Conservation (phyloP, 305 asterid genomes). For the Solanum hybrid region DNA sequence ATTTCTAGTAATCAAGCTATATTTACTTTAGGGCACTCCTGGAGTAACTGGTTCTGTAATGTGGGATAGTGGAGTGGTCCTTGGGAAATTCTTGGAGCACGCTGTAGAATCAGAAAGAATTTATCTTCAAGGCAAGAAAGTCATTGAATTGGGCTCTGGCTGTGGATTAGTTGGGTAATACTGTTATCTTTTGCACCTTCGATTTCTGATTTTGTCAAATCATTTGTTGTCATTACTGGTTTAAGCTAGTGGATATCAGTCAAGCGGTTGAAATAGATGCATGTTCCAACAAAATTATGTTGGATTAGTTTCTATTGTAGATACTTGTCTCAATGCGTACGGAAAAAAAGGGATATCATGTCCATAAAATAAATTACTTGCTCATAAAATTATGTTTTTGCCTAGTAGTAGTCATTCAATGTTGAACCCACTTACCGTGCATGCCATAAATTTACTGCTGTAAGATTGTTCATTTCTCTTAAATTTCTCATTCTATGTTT, state of each 20-base stretch:
- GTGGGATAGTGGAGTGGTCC: constrained; percentile 96
- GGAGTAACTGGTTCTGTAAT: constrained; percentile 94
- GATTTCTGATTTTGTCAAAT: neutral
- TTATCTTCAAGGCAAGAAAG: constrained; percentile 61
- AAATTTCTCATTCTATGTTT: constrained; percentile 4
- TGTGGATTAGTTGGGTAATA: constrained; percentile 91
- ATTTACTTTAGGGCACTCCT: constrained; percentile 51
- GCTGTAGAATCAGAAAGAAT: constrained; percentile 53
- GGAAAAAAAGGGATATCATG: neutral
- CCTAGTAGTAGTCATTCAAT: neutral
- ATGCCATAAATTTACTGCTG: neutral
- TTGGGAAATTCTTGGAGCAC: constrained; percentile 83
- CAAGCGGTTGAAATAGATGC: neutral
- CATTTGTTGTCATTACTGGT: neutral
- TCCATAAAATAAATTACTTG: neutral
- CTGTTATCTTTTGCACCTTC: neutral
- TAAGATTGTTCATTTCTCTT: neutral
- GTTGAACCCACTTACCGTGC: neutral
- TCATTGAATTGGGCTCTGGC: constrained; percentile 86
- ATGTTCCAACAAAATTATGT: neutral
- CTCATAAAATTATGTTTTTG: neutral
- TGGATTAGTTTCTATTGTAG: neutral
- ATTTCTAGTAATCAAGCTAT: neutral
- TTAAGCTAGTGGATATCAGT: neutral
- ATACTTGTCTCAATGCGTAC: neutral